Evolutionary conservation across 352 stramenopile species (phyloP).

Genomic region (Phytopythium ostracodes): DNA sequence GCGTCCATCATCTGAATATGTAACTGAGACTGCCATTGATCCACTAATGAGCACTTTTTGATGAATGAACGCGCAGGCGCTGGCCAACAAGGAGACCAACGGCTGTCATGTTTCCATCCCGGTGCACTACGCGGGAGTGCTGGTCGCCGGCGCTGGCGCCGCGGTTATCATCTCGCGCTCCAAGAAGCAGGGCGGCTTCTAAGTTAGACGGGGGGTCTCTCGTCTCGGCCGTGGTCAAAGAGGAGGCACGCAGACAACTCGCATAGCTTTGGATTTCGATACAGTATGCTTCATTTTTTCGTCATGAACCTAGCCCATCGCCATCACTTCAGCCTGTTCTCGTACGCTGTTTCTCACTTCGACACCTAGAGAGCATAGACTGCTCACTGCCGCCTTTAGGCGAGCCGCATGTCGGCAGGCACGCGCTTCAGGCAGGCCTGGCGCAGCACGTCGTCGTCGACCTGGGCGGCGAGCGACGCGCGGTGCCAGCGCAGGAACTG

Average conservation of each 20-base stretch:
- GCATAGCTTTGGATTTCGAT: no score
- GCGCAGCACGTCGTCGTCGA: constrained; percentile 54
- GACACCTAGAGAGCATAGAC: no score
- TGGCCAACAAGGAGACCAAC: constrained; percentile 75
- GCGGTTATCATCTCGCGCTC: constrained; percentile 37
- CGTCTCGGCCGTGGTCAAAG: no score
- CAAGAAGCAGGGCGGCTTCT: constrained; percentile 22
- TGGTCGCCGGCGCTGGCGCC: constrained; percentile 40
- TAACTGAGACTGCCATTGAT: neutral
- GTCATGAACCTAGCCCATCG: no score
- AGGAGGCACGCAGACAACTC: no score
- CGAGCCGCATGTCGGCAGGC: constrained; percentile 49
- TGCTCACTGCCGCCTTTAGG: neutral
- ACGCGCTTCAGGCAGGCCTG: constrained; percentile 54
- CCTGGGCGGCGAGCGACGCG: constrained; percentile 33
- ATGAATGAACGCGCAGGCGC: constrained; percentile 22
- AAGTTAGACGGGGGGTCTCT: neutral
- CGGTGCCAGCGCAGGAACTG: constrained; percentile 95
- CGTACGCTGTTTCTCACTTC: neutral
- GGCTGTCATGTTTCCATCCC: constrained; percentile 76
- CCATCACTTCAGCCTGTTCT: neutral
- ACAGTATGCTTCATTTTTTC: no score
- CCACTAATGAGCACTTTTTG: no score
- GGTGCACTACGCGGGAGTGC: constrained; percentile 61
- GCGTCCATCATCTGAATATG: constrained; percentile 3